Conservation (phyloP, 805 yeast genomes). For the Candida nanaspora region DNA sequence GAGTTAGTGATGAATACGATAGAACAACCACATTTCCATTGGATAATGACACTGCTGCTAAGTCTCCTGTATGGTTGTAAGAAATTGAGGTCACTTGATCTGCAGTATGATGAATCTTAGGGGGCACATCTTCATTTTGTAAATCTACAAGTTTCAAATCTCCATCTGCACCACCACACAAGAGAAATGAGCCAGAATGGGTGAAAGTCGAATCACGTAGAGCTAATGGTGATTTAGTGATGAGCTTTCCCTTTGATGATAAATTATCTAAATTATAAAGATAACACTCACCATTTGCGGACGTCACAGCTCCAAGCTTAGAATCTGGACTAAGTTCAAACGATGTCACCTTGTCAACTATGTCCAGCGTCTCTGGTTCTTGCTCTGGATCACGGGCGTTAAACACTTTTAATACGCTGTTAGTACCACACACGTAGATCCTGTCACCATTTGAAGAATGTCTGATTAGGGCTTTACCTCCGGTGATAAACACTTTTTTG, state of each 20-base stretch:
- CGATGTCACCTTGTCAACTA: slow-evolving; percentile 38
- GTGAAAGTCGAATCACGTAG: slow-evolving; percentile 49
- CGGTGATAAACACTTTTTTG: slow-evolving; percentile 23
- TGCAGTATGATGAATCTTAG: slow-evolving; percentile 29
- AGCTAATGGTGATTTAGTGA: slow-evolving; percentile 39
- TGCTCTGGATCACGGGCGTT: slow-evolving; percentile 39
- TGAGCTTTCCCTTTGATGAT: slow-evolving; percentile 24
- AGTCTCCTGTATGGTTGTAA: slow-evolving; percentile 50
- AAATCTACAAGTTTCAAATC: slow-evolving; percentile 44
- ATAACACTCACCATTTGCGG: slow-evolving; percentile 37
- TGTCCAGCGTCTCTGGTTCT: slow-evolving; percentile 57
- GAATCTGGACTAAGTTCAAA: slow-evolving; percentile 19
- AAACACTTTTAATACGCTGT: slow-evolving; percentile 49
- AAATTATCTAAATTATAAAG: slow-evolving; percentile 25
- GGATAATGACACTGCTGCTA: slow-evolving; percentile 49
- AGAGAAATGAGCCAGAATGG: slow-evolving; percentile 51
- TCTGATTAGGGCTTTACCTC: slow-evolving; percentile 16
- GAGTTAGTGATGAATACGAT: slow-evolving; percentile 47
- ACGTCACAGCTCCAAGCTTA: slow-evolving; percentile 25
- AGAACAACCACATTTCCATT: slow-evolving; percentile 54
- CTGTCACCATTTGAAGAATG: slow-evolving; percentile 20
- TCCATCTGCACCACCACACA: slow-evolving; percentile 64
- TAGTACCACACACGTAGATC: slow-evolving; percentile 42
- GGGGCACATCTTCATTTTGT: slow-evolving; percentile 23
- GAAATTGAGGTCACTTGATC: slow-evolving; percentile 54